These are phyloP conservation scores for Fimicolochytrium jonesii DNA, from an alignment of 192 early-diverging fungal species.

Conservation along the genomic window DNA sequence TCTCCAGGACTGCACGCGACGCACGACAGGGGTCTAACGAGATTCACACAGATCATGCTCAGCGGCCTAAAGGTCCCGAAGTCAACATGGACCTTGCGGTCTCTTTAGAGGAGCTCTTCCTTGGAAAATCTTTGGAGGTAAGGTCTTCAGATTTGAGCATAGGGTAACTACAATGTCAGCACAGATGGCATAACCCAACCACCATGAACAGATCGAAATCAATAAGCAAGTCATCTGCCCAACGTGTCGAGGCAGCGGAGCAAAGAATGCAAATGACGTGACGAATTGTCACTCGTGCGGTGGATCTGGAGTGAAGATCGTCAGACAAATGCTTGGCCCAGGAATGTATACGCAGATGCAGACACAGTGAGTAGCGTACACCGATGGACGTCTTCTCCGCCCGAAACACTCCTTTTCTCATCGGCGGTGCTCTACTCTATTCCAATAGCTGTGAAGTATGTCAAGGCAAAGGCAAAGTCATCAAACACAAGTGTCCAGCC, in stretches of 20 bases:
- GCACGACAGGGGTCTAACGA: background rate
- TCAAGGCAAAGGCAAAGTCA: constrained; percentile 83
- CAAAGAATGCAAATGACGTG: constrained; percentile 77
- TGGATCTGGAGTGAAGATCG: constrained; percentile 75
- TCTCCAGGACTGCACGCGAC: background rate
- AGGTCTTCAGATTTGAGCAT: too few relatives aligned
- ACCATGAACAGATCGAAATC: constrained; percentile 72
- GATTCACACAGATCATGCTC: constrained; percentile 14
- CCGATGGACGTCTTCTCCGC: too few relatives aligned
- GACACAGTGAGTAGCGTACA: constrained; percentile 53
- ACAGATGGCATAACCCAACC: too few relatives aligned
- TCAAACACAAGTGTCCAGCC: constrained; percentile 71
- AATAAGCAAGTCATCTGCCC: constrained; percentile 92
- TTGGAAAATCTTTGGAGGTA: constrained; percentile 74
- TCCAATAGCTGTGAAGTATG: constrained; percentile 84
- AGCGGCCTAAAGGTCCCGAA: constrained; percentile 82
- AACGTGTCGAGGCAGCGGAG: constrained; percentile 89
- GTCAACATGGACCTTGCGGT: constrained; percentile 75
- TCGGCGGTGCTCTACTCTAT: too few relatives aligned
- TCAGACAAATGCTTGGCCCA: constrained; percentile 83
- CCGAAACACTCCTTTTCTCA: too few relatives aligned
- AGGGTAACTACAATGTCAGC: too few relatives aligned
- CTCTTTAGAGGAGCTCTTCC: constrained; percentile 86
- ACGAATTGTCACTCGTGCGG: constrained; percentile 73
- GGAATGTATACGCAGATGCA: constrained; percentile 96